These are phyloP conservation scores for Colletotrichum sp. DNA, from an alignment of 2,329 filamentous ascomycete species.

Conservation along the genomic window DNA sequence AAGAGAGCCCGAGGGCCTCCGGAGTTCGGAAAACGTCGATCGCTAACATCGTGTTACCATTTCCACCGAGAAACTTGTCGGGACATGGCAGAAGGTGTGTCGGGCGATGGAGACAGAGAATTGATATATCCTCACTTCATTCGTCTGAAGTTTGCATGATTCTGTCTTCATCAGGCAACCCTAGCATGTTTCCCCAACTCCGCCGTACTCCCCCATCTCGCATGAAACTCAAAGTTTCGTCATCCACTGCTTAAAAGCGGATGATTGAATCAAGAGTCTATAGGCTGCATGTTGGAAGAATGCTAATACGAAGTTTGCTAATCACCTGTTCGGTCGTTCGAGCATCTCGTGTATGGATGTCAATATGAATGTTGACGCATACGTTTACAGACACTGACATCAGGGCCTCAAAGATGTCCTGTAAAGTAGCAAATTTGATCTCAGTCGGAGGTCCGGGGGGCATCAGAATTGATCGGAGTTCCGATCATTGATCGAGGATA, in stretches of 20 bases:
- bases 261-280: neutral
- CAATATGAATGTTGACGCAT: too few species aligned
- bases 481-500: too few species aligned
- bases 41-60: neutral
- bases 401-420: too few species aligned
- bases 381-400: too few species aligned
- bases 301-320: neutral
- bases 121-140: neutral
- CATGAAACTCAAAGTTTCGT: neutral
- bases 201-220: neutral
- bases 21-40: neutral
- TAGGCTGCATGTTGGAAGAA: neutral
- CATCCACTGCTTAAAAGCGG: neutral
- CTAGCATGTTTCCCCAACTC: neutral
- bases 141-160: neutral
- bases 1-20: neutral
- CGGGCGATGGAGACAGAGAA: neutral
- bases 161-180: neutral
- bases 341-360: neutral
- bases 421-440: too few species aligned
- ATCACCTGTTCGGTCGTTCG: neutral
- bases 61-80: neutral
- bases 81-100: fast-evolving
- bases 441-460: too few species aligned
- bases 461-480: too few species aligned